Conservation (phyloP, 306 rosid species). For the Castanea mollissima region DNA sequence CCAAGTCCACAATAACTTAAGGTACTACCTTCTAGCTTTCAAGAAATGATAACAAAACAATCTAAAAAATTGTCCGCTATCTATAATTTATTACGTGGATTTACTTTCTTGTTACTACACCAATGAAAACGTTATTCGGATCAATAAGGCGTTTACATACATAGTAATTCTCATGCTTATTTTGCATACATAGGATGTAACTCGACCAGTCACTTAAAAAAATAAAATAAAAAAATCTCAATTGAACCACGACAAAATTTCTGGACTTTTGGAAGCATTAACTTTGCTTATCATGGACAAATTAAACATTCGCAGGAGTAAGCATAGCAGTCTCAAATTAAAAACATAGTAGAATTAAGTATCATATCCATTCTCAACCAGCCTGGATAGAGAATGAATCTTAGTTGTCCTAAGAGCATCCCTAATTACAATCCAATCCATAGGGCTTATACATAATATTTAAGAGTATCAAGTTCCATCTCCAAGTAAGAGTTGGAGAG, state of each 20-base stretch:
- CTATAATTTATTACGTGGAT: too few species aligned
- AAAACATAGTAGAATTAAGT: constrained; percentile 46
- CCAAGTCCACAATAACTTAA: too few species aligned
- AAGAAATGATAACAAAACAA: too few species aligned
- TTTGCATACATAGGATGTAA: background rate
- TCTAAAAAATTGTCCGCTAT: too few species aligned
- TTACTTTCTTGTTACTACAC: too few species aligned
- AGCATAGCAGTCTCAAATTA: constrained; percentile 28
- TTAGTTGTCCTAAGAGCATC: constrained; percentile 40
- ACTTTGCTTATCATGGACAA: background rate
- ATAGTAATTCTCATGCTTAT: background rate
- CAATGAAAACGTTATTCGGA: background rate
- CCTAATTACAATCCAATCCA: constrained; percentile 69
- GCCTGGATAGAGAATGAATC: constrained; percentile 45
- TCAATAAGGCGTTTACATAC: background rate
- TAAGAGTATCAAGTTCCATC: constrained; percentile 59
- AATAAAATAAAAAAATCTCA: background rate
- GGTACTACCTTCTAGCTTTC: too few species aligned
- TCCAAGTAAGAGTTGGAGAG: constrained; percentile 38
- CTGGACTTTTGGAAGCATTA: background rate
- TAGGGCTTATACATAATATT: constrained; percentile 56
- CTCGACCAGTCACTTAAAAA: background rate
- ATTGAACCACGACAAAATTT: background rate
- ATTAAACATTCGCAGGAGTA: background rate
- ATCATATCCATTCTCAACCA: constrained; percentile 57